Evolutionary conservation across 768 basidiomycete species (phyloP).

Genomic region (Russula vinacea): DNA sequence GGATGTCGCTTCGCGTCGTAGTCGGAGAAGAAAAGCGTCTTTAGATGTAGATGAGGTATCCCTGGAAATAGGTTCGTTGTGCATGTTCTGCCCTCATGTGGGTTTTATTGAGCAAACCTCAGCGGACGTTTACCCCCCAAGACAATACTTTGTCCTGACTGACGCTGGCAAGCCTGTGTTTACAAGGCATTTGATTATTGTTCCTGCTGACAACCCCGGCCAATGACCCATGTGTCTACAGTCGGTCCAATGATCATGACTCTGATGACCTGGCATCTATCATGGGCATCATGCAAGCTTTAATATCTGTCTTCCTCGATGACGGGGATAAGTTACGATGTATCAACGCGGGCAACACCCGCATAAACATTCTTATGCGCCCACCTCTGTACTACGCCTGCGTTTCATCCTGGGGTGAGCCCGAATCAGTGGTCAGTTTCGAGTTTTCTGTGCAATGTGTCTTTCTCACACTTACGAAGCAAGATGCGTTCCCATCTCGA

Average conservation of each 20-base stretch:
- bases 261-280: slow-evolving; percentile 68
- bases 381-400: slow-evolving; percentile 91
- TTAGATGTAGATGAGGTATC: slow-evolving; percentile 28
- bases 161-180: slow-evolving; percentile 99
- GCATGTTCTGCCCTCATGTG: background rate
- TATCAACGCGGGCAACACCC: slow-evolving; percentile 76
- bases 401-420: slow-evolving; percentile 90
- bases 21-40: slow-evolving; percentile 24
- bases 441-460: slow-evolving; percentile 4
- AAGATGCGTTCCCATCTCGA: slow-evolving; percentile 94
- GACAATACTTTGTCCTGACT: slow-evolving; percentile 90
- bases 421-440: slow-evolving; percentile 84
- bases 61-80: slow-evolving; percentile 13
- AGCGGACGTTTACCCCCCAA: slow-evolving; percentile 43
- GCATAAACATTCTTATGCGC: slow-evolving; percentile 84
- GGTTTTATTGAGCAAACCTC: slow-evolving; percentile 6
- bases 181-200: slow-evolving; percentile 55
- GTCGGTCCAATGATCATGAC: slow-evolving; percentile 54
- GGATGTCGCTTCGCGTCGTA: slow-evolving; percentile 26
- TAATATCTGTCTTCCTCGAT: slow-evolving; percentile 94
- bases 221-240: slow-evolving; percentile 31
- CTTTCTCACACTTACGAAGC: slow-evolving; percentile 48
- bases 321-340: slow-evolving; percentile 82
- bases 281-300: slow-evolving; percentile 91
- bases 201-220: slow-evolving; percentile 6